A percentile compares a stretch with the other conserved stretches of the same genome.
Evolutionary conservation across 805 yeast species (phyloP).

Genomic region (Saccharomycopsis sp.): DNA sequence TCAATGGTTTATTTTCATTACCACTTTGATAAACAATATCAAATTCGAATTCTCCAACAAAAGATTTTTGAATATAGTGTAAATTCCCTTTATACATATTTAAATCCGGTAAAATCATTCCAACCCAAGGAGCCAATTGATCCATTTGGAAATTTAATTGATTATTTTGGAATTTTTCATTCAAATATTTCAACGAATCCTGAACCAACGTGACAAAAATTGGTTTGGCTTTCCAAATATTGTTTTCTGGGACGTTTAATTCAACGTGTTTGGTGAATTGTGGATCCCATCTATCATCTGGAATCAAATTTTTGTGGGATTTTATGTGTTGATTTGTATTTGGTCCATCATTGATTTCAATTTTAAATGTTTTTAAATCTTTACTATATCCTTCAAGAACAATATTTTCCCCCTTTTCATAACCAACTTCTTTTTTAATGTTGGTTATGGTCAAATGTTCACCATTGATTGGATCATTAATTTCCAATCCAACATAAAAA

Average conservation of each 20-base stretch:
- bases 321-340: constrained; percentile 34
- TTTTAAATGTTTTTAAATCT: constrained; percentile 56
- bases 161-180: constrained; percentile 21
- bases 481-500: constrained; percentile 72
- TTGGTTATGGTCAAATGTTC: constrained; percentile 24
- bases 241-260: constrained; percentile 57
- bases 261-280: constrained; percentile 54
- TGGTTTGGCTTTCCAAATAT: constrained; percentile 71
- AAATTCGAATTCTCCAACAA: constrained; percentile 65
- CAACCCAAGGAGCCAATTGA: constrained; percentile 28
- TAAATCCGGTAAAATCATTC: constrained; percentile 46
- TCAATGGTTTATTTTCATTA: constrained; percentile 7
- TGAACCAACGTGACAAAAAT: constrained; percentile 59
- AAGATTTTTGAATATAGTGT: constrained; percentile 71
- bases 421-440: constrained; percentile 24
- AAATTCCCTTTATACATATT: constrained; percentile 61
- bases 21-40: constrained; percentile 52
- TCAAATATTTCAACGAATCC: constrained; percentile 48
- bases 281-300: constrained; percentile 43
- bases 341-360: constrained; percentile 51
- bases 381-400: constrained; percentile 42
- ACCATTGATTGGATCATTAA: constrained; percentile 17
- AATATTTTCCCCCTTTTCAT: constrained; percentile 27
- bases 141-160: constrained; percentile 21
- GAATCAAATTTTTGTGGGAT: constrained; percentile 22